Conservation (phyloP, 768 basidiomycete species). For the Amanita jacksonii region DNA sequence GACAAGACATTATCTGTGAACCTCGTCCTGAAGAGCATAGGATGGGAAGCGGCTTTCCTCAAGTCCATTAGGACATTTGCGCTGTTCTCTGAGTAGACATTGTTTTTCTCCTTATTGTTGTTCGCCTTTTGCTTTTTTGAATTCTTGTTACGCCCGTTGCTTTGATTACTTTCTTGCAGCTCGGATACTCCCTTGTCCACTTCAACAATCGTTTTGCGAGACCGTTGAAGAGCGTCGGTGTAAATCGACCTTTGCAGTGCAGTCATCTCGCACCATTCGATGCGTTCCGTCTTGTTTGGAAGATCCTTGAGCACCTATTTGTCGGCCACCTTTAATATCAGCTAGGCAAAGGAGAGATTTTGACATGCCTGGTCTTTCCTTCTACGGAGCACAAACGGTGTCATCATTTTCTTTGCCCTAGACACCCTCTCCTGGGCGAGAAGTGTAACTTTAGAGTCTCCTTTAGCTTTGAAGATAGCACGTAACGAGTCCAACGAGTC, state of each 20-base stretch:
- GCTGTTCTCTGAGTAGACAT: conserved; percentile 69
- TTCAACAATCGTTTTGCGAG: conserved; percentile 70
- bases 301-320: conserved; percentile 82
- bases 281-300: conserved; percentile 85
- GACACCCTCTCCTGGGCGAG: conserved; percentile 91
- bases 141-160: conserved; percentile 20
- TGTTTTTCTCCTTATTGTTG: conserved; percentile 48
- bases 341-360: background rate
- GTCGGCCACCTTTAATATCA: conserved; percentile 1
- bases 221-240: conserved; percentile 74
- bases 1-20: conserved; percentile 73
- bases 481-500: conserved; percentile 70
- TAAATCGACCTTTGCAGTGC: conserved; percentile 76
- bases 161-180: conserved; percentile 9
- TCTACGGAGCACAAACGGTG: conserved; percentile 94
- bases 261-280: conserved; percentile 95
- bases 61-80: conserved; percentile 96
- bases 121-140: conserved; percentile 31
- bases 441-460: conserved; percentile 81
- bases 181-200: conserved; percentile 19
- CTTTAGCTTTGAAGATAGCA: conserved; percentile 94
- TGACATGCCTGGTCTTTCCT: conserved; percentile 79
- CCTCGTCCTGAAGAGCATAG: conserved; percentile 84
- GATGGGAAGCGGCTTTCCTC: conserved; percentile 92
- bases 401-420: conserved; percentile 98